These are phyloP conservation scores for Sherardia arvensis DNA, from an alignment of 257 asterid species.

Conservation along the genomic window DNA sequence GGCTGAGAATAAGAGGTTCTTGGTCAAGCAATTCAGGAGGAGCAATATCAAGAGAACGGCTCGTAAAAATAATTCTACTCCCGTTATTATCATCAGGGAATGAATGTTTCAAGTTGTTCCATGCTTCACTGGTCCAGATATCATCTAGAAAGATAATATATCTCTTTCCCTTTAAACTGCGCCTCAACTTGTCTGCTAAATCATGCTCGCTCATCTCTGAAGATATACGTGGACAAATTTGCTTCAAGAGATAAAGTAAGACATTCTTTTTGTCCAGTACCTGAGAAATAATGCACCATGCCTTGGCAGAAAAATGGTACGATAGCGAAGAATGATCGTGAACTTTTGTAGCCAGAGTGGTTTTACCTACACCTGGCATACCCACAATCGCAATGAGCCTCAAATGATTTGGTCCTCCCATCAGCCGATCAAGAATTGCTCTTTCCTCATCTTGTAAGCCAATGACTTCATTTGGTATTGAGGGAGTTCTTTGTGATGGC, in stretches of 20 bases:
- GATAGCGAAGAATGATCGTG: neutral
- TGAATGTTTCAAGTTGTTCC: neutral
- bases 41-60: neutral
- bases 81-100: neutral
- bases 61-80: neutral
- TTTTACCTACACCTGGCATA: conserved; percentile 8
- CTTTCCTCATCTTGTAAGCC: neutral
- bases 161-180: neutral
- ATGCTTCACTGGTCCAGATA: neutral
- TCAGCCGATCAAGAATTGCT: neutral
- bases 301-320: neutral
- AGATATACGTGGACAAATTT: neutral
- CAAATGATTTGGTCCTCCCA: neutral
- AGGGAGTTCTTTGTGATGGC: neutral
- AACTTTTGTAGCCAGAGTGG: conserved; percentile 8
- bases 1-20: neutral
- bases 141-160: neutral
- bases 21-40: neutral
- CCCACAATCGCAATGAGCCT: conserved; percentile 1
- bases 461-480: neutral
- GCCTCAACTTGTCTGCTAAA: neutral
- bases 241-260: neutral
- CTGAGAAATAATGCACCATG: conserved; percentile 5
- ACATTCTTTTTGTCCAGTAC: neutral
- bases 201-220: neutral